Evolutionary conservation across 495 filamentous ascomycete genomes (phyloP), one percentile per base, ranked within the genome.

Genomic region (Annulohypoxylon nitens): DNA sequence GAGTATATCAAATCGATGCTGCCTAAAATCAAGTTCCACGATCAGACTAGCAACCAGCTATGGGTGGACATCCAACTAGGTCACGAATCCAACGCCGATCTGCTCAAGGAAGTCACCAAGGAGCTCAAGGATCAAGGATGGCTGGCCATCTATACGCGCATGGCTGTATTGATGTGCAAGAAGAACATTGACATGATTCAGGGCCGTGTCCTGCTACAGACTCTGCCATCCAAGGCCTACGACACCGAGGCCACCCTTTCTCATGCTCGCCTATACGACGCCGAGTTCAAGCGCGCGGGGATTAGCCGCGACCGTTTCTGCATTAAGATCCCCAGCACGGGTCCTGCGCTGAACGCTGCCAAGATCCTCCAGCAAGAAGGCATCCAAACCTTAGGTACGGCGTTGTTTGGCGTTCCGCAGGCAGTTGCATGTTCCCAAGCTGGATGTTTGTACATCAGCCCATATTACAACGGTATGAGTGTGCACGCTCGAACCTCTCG

Each of bases 21-120:
- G 58, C 78, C 82, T 5, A 74, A 72, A 18, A 78, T 78, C 73
- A 81, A 78, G 33, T 81, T 80, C 23, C 78, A 84, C 65, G 81
- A 83, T 65, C 77, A 80, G 79, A 85, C 83, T 14, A 85, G 82
- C 67, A 85, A 84, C 69, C 82, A 85, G 63, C 71, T 80, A 23
- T 77, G 61, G 74, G 82, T 84, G 26, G 77, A 82, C 62, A 78
- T 78, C 39, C 80, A 82, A 61, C 75, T 85, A 64, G 69, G 67
- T 54, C 69, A 79, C 36, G 77, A 77, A 16, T 75, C 75, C 53
- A 84, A 84, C 62, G 71, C 74, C 18, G 73, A 83, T 16, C 67
- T 84, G 20, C 76, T 84, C 39, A 67, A 66, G 16, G 62, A 78
- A 9, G 77, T 78, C 1, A 78, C 77, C 11, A 69, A 75, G 18